Evolutionary conservation across 164 flowering plant genomes (phyloP).

Genomic region (Santalum album): DNA sequence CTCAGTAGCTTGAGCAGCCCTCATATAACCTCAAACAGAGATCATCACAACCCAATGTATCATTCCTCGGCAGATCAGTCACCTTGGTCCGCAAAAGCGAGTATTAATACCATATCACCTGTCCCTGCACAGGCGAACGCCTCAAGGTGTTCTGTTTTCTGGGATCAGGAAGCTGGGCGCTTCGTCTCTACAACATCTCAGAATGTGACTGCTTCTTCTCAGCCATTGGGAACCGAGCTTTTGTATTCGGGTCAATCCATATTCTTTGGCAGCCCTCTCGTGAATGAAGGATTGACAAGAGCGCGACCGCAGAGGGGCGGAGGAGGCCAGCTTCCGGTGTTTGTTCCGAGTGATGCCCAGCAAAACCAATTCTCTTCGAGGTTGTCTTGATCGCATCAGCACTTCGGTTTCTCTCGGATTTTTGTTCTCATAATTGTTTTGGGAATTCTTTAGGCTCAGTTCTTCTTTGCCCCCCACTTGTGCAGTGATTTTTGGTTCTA

Average conservation of each 20-base stretch:
- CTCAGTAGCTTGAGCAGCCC: background rate
- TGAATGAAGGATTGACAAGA: conserved; percentile 34
- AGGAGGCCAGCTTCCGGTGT: conserved; percentile 84
- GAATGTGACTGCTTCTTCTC: conserved; percentile 29
- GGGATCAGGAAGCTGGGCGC: conserved; percentile 87
- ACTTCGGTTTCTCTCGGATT: too few species aligned
- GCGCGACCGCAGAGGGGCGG: conserved; percentile 59
- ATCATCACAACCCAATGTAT: background rate
- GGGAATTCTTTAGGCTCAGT: too few species aligned
- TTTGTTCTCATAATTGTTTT: too few species aligned
- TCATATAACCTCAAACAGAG: background rate
- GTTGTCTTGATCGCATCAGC: too few species aligned
- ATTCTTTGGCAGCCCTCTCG: conserved; percentile 81
- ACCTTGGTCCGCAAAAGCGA: background rate
- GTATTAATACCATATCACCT: too few species aligned
- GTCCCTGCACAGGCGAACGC: conserved; percentile 20
- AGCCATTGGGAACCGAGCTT: conserved; percentile 47
- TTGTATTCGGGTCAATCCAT: conserved; percentile 78
- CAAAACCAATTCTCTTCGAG: conserved; percentile 29
- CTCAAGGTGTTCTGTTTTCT: conserved; percentile 47
- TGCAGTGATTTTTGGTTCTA: conserved; percentile 3
- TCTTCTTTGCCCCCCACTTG: too few species aligned
- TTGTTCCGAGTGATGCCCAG: conserved; percentile 63
- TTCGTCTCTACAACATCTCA: conserved; percentile 53
- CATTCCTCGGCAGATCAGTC: background rate